Evolutionary conservation across 2,329 filamentous ascomycete species (phyloP).

Genomic region (Zymoseptoria passerinii): DNA sequence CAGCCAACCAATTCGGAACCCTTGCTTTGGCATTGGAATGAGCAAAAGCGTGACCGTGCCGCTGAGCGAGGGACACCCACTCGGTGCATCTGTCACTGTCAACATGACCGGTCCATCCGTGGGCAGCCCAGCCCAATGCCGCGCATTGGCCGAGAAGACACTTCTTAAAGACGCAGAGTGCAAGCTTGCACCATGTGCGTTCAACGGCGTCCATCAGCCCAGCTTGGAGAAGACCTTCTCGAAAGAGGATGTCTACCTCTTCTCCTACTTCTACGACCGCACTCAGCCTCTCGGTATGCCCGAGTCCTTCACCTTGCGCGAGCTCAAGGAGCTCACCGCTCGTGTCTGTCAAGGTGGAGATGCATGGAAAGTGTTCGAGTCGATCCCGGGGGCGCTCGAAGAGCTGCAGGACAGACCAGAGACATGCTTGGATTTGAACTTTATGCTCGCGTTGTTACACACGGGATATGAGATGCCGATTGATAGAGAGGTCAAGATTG

Average conservation of each 20-base stretch:
- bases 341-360: conserved; percentile 82
- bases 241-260: conserved; percentile 86
- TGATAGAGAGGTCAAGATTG: conserved; percentile 90
- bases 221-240: conserved; percentile 86
- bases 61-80: conserved; percentile 56
- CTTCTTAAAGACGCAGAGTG: conserved; percentile 80
- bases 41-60: conserved; percentile 63
- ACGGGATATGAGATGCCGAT: conserved; percentile 98
- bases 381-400: conserved; percentile 65
- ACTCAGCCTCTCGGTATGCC: conserved; percentile 93
- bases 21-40: conserved; percentile 79
- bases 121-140: conserved; percentile 76
- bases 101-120: conserved; percentile 80
- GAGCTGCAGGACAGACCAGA: conserved; percentile 79
- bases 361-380: conserved; percentile 73
- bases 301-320: conserved; percentile 86
- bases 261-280: conserved; percentile 97
- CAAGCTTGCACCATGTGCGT: conserved; percentile 83
- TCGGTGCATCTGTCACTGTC: conserved; percentile 58
- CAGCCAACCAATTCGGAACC: conserved; percentile 64
- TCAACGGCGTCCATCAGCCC: conserved; percentile 95
- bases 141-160: conserved; percentile 80
- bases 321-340: conserved; percentile 76
- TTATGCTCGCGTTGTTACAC: conserved; percentile 87
- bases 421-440: conserved; percentile 90